Base-by-base conservation (phyloP, 306 rosid species). In the Citrullus mucosospermus region DNA sequence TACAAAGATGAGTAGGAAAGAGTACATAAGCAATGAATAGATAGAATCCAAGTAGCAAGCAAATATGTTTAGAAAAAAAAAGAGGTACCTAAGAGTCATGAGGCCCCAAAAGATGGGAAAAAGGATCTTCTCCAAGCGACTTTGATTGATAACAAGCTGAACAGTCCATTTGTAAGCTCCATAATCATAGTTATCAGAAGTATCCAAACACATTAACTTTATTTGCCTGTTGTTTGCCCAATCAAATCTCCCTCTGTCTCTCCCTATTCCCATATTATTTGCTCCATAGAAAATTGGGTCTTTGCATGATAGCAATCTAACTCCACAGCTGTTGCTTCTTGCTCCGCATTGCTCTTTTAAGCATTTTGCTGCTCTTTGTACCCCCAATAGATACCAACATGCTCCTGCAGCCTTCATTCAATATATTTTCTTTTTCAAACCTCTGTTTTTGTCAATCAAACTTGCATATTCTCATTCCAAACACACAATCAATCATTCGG, bases 41-140 rank as follows among this genome's bases (percentile, higher is more conserved):
- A 25, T 25, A 25, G 28, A 25, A 25, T 25, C 28, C 28, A 25
- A 25, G 28, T 0, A 25, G 28, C 28, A 25, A 25, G 28, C 1
- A 25, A 25, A 25, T 25, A 25, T 25, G 28, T 25, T 25, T 25
- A 25, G 28, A 25, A 25, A 25, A 25, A 25, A 25, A 25, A 25
- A 25, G 28, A 25, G 20, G 14, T 84, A 86, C 98, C 98, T 92
- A 22, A 94, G 96, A 82, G 98, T 94, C 98, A 94, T 94, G 38
- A 94, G 89, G 79, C 96, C 98, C 96, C 96, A 94, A 80, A 92
- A 94, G 85, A 92, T 88, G 51, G 97, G 98, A 50, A 92, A 88
- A 22, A 94, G 93, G 20, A 94, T 92, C 79, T 93, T 94, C 53
- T 94, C 97, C 78, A 92, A 84, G 57, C 97, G 87, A 65, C 85